These are phyloP conservation scores for Talaromyces sp. DNA, from an alignment of 2,329 filamentous ascomycete species.

Conservation along the genomic window DNA sequence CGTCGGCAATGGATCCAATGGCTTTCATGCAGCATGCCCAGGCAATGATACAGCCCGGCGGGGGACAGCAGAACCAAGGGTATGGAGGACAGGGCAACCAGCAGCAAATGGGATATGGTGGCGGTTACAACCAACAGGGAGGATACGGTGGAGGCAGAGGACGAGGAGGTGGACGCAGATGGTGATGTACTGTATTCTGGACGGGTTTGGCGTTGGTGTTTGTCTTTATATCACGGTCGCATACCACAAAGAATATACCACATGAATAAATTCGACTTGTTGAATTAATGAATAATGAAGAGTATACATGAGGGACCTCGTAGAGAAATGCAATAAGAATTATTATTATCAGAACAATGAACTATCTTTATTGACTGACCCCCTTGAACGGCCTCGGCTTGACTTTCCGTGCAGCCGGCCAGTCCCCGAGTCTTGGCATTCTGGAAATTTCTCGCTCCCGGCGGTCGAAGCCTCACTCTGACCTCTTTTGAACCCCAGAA, in stretches of 20 bases:
- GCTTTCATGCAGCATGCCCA: slow-evolving; percentile 52
- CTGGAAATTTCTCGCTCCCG: slow-evolving; percentile 40
- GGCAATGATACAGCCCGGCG: slow-evolving; percentile 45
- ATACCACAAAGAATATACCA: neutral
- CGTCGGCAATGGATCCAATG: slow-evolving; percentile 50
- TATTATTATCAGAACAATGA: too few relatives aligned
- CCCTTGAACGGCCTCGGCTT: slow-evolving; percentile 22
- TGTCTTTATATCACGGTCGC: neutral
- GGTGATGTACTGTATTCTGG: slow-evolving; percentile 20
- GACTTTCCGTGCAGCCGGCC: slow-evolving; percentile 7
- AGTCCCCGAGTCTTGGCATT: slow-evolving; percentile 35
- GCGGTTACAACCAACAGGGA: slow-evolving; percentile 37
- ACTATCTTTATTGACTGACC: neutral
- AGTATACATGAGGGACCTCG: too few relatives aligned
- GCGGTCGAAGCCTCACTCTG: slow-evolving; percentile 25
- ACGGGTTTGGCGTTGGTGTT: slow-evolving; percentile 8
- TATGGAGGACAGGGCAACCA: slow-evolving; percentile 34
- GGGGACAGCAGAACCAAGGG: slow-evolving; percentile 27
- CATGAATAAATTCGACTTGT: neutral
- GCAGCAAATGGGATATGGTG: slow-evolving; percentile 40
- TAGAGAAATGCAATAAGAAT: neutral
- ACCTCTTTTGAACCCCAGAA: slow-evolving; percentile 10
- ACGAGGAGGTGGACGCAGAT: slow-evolving; percentile 32
- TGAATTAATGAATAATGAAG: too few relatives aligned
- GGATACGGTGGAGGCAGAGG: slow-evolving; percentile 34